Evolutionary conservation across 23 red algal species (phyloP).

Genomic region (Gracilaria gracilis): DNA sequence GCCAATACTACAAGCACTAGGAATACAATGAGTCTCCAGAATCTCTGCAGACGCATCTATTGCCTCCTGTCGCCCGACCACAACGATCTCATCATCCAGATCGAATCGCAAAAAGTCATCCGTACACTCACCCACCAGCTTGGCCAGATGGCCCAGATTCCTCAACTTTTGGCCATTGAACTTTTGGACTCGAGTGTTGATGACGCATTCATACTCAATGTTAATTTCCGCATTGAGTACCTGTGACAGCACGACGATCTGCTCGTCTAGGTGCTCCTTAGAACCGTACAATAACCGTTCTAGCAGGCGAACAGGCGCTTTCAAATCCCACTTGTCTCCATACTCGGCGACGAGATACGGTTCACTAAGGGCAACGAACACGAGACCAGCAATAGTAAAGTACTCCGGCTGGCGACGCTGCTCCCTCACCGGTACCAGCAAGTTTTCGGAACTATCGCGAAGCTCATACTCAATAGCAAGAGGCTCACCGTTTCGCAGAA

Average conservation of each 20-base stretch:
- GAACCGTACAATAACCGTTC: constrained; percentile 67
- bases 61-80: constrained; percentile 54
- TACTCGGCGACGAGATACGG: constrained; percentile 93
- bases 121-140: constrained; percentile 63
- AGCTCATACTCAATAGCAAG: constrained; percentile 28
- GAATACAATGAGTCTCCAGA: constrained; percentile 65
- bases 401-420: constrained; percentile 81
- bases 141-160: constrained; percentile 79
- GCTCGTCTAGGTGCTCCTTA: constrained; percentile 72
- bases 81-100: constrained; percentile 88
- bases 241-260: constrained; percentile 95
- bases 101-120: constrained; percentile 72
- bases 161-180: constrained; percentile 78
- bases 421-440: constrained; percentile 65
- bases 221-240: constrained; percentile 91
- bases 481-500: constrained; percentile 78
- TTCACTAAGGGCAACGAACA: constrained; percentile 92
- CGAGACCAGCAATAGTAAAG: constrained; percentile 84
- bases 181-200: constrained; percentile 67
- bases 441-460: constrained; percentile 66
- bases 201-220: constrained; percentile 80
- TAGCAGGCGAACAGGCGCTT: constrained; percentile 77
- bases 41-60: constrained; percentile 43
- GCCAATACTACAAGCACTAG: constrained; percentile 55
- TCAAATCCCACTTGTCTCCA: constrained; percentile 75